Base-by-base conservation (phyloP, 352 stramenopile genomes). In the Phytophthora pinifolia region DNA sequence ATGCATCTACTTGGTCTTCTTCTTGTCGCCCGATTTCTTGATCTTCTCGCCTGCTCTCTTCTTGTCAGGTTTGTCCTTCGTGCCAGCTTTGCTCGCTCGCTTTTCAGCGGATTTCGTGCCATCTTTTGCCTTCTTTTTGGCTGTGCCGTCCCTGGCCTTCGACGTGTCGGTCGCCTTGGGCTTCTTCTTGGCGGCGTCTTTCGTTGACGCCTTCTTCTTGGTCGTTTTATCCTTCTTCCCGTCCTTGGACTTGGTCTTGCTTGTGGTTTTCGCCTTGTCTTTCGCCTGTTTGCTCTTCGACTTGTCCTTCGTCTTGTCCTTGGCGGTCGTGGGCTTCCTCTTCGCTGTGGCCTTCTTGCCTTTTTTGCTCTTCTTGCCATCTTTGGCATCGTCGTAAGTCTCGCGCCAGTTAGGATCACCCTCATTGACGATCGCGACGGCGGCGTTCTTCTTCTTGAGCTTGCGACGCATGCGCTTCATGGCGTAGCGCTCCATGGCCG, bases 401-500 rank as follows among this genome's bases (percentile, higher is more conserved):
- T 87, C 75, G 3, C 80, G 64, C 83, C 84, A 94, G 63, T 96
- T 83, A 0, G 68, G 75, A 22, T 91, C 83, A 1, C 67, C 69
- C 12, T 79, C 56, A 14, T 64, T 75, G 48, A 3, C 98, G 25
- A 86, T 80, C 48, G 95, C 80, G 57, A 98, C 85, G n/a, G 86
- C 89, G 12, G 50, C 74, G 50, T 91, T 86, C 34, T 79, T 86
- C 56, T 78, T 84, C 60, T 98, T 97, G 59, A 98, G 89, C 58
- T 98, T 98, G 42, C 94, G 72, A 4, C 91, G 76, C 82, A 98
- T 96, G 44, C 93, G 86, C 63, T 98, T 97, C 73, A 98, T 96
- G 4, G 91, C 89, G 59, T 98, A 98, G n/a, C 88, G 83, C 57
- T 98, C 86, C 71, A 98, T 92, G 15, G 88, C 91, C 15, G 77